Evolutionary conservation across 75 land plant genomes (phyloP).

Genomic region (Cryptomeria japonica): DNA sequence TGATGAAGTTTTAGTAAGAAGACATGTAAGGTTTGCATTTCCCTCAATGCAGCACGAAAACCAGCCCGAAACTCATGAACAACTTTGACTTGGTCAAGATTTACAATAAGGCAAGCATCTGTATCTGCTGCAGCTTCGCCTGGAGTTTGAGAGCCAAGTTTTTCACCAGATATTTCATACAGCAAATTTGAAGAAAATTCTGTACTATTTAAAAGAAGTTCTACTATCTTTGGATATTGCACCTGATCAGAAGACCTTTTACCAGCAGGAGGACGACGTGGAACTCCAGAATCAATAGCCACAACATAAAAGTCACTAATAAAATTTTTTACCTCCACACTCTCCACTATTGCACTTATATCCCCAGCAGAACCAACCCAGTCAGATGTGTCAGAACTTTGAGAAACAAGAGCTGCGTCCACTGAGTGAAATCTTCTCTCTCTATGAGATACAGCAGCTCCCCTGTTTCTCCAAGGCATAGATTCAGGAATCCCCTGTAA

Average conservation of each 20-base stretch:
- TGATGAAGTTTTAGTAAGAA: conserved; percentile 82
- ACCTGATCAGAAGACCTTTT: conserved; percentile 81
- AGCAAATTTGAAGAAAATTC: conserved; percentile 64
- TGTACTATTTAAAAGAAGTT: conserved; percentile 72
- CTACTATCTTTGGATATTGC: conserved; percentile 81
- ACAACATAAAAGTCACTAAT: conserved; percentile 49
- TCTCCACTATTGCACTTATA: conserved; percentile 12
- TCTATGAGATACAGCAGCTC: conserved; percentile 26
- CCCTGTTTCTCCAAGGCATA: conserved; percentile 32
- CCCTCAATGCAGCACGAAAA: conserved; percentile 68
- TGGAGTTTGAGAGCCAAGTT: conserved; percentile 45
- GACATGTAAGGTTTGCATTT: conserved; percentile 75
- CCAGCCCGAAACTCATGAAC: conserved; percentile 75
- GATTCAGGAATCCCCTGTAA: conserved; percentile 41
- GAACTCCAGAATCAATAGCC: conserved; percentile 96
- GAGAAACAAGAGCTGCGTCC: conserved; percentile 35
- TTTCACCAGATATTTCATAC: conserved; percentile 74
- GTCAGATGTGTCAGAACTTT: conserved; percentile 31
- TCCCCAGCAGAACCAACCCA: conserved; percentile 24
- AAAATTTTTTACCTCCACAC: conserved; percentile 8
- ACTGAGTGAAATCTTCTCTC: conserved; percentile 59
- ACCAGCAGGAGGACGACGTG: conserved; percentile 92
- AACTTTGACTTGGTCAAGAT: conserved; percentile 42
- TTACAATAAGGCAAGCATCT: not conserved
- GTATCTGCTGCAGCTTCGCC: conserved; percentile 18